These are phyloP conservation scores for Boletus bicolor DNA, from an alignment of 768 basidiomycete genomes.

Conservation along the genomic window DNA sequence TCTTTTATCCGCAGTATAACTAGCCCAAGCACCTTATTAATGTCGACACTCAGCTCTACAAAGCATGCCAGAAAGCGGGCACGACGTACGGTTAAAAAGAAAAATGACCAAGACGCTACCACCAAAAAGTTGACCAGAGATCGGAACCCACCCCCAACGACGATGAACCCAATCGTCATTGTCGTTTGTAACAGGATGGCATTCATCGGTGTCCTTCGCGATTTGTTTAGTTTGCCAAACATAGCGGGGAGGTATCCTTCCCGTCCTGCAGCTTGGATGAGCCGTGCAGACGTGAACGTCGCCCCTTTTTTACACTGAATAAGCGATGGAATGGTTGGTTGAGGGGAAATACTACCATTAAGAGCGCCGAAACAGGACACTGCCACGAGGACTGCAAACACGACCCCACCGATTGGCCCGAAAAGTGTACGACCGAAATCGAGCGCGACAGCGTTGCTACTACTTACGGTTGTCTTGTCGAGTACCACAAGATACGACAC, in stretches of 20 bases:
- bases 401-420: constrained; percentile 78
- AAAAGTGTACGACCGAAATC: constrained; percentile 90
- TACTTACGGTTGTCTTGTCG: constrained; percentile 70
- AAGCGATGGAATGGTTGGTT: background rate
- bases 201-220: constrained; percentile 82
- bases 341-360: constrained; percentile 54
- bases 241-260: constrained; percentile 84
- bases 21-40: constrained; percentile 73
- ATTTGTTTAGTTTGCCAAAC: constrained; percentile 74
- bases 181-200: constrained; percentile 77
- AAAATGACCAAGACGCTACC: constrained; percentile 84
- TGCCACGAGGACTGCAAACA: constrained; percentile 90
- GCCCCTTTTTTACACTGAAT: constrained; percentile 42
- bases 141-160: constrained; percentile 86
- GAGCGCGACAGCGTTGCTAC: constrained; percentile 83
- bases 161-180: constrained; percentile 74
- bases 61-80: background rate
- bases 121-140: constrained; percentile 88
- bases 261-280: constrained; percentile 86
- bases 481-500: constrained; percentile 91
- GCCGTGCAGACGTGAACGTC: constrained; percentile 73
- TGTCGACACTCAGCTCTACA: constrained; percentile 1
- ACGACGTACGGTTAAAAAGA: constrained; percentile 71
- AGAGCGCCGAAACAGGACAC: constrained; percentile 94
- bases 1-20: constrained; percentile 88